These are phyloP conservation scores for Termitomyces sp. DNA, from an alignment of 768 basidiomycete genomes.

Conservation along the genomic window DNA sequence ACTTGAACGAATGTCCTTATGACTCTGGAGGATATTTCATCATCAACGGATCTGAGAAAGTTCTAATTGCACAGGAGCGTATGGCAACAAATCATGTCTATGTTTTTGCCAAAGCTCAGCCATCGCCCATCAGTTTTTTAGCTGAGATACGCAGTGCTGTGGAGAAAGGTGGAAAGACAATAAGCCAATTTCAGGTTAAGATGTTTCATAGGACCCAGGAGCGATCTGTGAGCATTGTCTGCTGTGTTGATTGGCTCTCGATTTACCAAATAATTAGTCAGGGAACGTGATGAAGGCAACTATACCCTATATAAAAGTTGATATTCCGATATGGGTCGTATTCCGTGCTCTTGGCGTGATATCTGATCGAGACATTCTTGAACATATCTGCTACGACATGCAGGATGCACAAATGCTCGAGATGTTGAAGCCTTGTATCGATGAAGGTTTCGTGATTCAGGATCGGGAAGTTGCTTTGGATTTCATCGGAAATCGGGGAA, in stretches of 20 bases:
- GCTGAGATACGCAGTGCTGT: conserved; percentile 97
- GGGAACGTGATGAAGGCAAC: conserved; percentile 96
- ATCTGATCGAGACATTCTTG: conserved; percentile 94
- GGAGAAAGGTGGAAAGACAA: conserved; percentile 97
- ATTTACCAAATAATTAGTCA: conserved; percentile 38
- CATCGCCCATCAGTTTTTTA: conserved; percentile 91
- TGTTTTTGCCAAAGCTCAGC: conserved; percentile 96
- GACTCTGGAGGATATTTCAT: conserved; percentile 99
- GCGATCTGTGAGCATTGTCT: conserved; percentile 62
- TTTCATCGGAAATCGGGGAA: conserved; percentile 97
- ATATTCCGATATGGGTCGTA: conserved; percentile 98
- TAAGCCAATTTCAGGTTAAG: conserved; percentile 96
- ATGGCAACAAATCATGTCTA: conserved; percentile 99
- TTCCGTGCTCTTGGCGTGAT: conserved; percentile 98
- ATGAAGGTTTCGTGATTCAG: conserved; percentile 97
- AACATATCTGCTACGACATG: conserved; percentile 98
- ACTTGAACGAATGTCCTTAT: conserved; percentile 96
- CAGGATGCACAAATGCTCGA: conserved; percentile 95
- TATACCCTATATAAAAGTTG: conserved; percentile 96
- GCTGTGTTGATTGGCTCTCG: background rate
- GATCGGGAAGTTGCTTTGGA: conserved; percentile 96
- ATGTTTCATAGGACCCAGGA: conserved; percentile 91
- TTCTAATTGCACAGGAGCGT: conserved; percentile 98
- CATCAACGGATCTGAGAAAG: conserved; percentile 99
- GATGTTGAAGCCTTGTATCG: conserved; percentile 97